phyloP scores from a whole-genome alignment of 495 filamentous ascomycete genomes.

The Hyaloscypha bicolor region DNA sequence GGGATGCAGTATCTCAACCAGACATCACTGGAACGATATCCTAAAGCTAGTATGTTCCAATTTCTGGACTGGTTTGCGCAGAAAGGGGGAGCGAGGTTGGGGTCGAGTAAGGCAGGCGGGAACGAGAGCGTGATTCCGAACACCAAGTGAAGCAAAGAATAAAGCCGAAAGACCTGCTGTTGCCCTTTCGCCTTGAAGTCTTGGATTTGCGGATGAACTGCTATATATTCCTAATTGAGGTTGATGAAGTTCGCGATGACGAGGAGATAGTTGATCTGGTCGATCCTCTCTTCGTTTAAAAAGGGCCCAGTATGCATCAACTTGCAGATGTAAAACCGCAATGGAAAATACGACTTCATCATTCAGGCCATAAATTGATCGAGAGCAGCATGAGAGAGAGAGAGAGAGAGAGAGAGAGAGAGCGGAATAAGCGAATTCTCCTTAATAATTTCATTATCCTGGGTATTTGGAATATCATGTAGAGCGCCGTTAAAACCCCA shows the following conservation, averaged over 20 bases:
- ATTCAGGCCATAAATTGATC: no score
- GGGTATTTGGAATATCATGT: conserved; percentile 20
- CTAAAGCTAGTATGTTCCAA: conserved; percentile 48
- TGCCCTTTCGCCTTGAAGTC: no score
- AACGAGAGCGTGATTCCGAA: conserved; percentile 3
- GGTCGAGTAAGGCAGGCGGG: neutral
- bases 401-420: neutral
- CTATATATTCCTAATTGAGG: no score
- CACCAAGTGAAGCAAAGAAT: neutral
- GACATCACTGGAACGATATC: conserved; percentile 39
- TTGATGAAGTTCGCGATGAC: no score
- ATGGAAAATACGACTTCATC: no score
- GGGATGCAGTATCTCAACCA: conserved; percentile 48
- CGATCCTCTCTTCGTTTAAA: no score
- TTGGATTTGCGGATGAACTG: no score
- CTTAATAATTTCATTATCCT: conserved; percentile 19
- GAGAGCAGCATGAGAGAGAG: neutral
- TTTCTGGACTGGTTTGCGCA: conserved; percentile 46
- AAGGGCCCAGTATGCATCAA: no score
- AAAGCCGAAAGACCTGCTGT: neutral
- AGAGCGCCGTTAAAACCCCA: conserved; percentile 5
- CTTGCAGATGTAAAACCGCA: no score
- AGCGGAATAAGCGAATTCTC: neutral
- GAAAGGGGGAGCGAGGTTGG: conserved; percentile 17
- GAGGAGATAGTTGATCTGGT: no score